These are phyloP conservation scores for Murraya koenigii DNA, from an alignment of 345 rosid genomes.

Conservation along the genomic window DNA sequence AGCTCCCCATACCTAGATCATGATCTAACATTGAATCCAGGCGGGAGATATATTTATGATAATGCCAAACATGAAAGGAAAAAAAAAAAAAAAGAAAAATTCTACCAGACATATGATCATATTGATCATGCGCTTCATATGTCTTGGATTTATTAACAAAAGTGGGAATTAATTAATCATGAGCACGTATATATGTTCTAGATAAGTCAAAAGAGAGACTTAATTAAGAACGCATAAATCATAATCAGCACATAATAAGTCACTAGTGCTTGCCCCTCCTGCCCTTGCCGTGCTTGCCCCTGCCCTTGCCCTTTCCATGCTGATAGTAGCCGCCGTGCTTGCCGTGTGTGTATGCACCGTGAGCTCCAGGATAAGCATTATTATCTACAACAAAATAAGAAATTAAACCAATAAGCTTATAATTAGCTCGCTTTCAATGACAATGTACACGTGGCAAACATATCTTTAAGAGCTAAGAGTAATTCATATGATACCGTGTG, in stretches of 20 bases:
- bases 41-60: neutral
- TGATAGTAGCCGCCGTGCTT: neutral
- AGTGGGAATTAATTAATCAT: neutral
- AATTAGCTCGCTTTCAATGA: neutral
- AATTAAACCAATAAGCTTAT: neutral
- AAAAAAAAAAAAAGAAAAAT: too few species aligned
- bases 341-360: neutral
- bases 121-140: neutral
- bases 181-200: too few species aligned
- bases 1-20: neutral
- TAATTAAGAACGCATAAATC: neutral
- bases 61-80: neutral
- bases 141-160: neutral
- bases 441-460: neutral
- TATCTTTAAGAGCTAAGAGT: neutral
- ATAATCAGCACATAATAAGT: neutral
- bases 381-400: neutral
- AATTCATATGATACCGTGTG: slow-evolving; percentile 15
- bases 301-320: neutral
- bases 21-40: neutral
- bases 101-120: neutral
- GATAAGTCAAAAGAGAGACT: too few species aligned
- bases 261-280: neutral
- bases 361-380: neutral
- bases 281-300: neutral